These are phyloP conservation scores for Fusarium sp. DNA, from an alignment of 2,329 filamentous ascomycete species.

Conservation along the genomic window DNA sequence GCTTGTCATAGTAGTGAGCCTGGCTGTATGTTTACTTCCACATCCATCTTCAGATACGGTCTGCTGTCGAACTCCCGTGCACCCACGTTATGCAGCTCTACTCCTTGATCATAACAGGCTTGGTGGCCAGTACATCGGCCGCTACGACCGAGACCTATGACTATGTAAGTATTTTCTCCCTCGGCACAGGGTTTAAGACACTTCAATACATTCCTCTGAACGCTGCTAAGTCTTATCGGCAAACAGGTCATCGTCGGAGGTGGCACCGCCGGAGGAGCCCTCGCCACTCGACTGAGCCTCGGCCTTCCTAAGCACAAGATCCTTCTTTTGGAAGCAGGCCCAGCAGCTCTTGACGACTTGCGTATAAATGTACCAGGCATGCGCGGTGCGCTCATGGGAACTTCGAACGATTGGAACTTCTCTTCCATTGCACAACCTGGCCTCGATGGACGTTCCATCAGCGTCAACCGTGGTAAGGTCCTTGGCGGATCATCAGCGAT, in stretches of 20 bases:
- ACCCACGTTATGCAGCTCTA: background rate
- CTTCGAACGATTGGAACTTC: constrained; percentile 59
- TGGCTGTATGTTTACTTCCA: background rate
- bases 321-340: constrained; percentile 51
- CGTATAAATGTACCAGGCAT: constrained; percentile 53
- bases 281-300: constrained; percentile 52
- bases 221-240: background rate
- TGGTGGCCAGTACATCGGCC: background rate
- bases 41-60: background rate
- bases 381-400: constrained; percentile 48
- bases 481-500: constrained; percentile 60
- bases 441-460: constrained; percentile 57
- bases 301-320: constrained; percentile 50
- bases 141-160: background rate
- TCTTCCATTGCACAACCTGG: constrained; percentile 57
- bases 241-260: constrained; percentile 52
- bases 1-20: background rate
- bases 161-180: background rate
- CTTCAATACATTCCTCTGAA: background rate
- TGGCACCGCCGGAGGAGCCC: constrained; percentile 53
- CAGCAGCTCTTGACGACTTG: constrained; percentile 48
- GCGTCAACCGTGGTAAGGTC: constrained; percentile 61
- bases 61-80: background rate
- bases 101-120: background rate
- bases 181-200: too few species aligned